These are phyloP conservation scores for Penicillium crystallinum DNA, from an alignment of 495 filamentous ascomycete genomes.

Conservation along the genomic window DNA sequence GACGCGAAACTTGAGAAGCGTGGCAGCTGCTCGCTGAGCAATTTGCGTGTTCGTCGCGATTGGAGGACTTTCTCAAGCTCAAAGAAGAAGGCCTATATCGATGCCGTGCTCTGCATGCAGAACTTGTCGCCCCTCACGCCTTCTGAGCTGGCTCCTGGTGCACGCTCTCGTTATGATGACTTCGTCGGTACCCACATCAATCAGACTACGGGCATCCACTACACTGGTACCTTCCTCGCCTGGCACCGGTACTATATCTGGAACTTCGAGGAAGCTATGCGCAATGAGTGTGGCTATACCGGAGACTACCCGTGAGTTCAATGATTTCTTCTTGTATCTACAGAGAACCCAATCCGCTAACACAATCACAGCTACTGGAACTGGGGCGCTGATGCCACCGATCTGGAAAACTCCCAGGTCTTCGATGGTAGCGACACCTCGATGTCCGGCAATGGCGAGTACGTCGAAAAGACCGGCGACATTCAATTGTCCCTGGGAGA, in stretches of 20 bases:
- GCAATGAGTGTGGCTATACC: constrained; percentile 65
- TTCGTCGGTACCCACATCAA: constrained; percentile 65
- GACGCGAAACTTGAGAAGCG: constrained; percentile 25
- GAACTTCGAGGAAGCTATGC: constrained; percentile 61
- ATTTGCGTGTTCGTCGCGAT: constrained; percentile 43
- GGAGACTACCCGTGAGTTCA: constrained; percentile 36
- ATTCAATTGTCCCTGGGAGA: constrained; percentile 14
- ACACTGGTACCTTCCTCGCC: constrained; percentile 58
- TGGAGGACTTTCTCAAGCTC: constrained; percentile 31
- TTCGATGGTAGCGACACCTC: constrained; percentile 59
- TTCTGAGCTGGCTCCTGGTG: constrained; percentile 38
- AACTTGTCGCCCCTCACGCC: constrained; percentile 44
- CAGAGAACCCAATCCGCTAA: neutral
- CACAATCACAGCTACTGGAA: constrained; percentile 50
- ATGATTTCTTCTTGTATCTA: too few species aligned
- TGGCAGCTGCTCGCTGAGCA: constrained; percentile 45
- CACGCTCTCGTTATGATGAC: constrained; percentile 61
- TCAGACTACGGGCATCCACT: constrained; percentile 57
- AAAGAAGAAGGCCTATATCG: constrained; percentile 55
- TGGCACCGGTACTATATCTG: constrained; percentile 69
- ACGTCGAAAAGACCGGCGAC: constrained; percentile 31
- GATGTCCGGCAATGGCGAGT: constrained; percentile 57
- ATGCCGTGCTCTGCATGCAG: constrained; percentile 61
- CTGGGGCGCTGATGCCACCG: constrained; percentile 50
- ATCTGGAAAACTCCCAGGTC: constrained; percentile 53